These are phyloP conservation scores for Calonectria fujianensis DNA, from an alignment of 2,329 filamentous ascomycete species.

Conservation along the genomic window DNA sequence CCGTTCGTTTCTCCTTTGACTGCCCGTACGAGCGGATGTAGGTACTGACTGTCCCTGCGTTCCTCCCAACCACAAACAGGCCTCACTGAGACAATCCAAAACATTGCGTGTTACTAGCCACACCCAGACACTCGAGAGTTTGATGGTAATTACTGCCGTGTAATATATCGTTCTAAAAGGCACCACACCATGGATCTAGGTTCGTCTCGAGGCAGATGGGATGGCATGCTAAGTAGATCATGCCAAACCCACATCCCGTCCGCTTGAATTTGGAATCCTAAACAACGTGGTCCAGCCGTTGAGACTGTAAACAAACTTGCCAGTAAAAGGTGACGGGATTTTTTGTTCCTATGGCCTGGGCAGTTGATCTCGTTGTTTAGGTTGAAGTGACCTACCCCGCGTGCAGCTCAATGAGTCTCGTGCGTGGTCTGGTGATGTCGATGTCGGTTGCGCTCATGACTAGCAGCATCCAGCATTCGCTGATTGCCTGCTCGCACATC, in stretches of 20 bases:
- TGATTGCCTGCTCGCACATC: slow-evolving; percentile 29
- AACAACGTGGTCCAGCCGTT: not conserved
- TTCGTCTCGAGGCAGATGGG: not conserved
- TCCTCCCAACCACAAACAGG: slow-evolving; percentile 20
- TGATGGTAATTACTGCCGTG: not conserved
- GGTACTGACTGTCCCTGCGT: not conserved
- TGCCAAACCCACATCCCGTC: not conserved
- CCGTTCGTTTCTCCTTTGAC: slow-evolving; percentile 30
- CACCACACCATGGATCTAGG: not conserved
- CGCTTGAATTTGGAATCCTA: not conserved
- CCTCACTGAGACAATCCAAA: slow-evolving; percentile 14
- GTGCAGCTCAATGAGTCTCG: not conserved
- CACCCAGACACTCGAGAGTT: not conserved
- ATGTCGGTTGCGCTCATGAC: slow-evolving; percentile 9
- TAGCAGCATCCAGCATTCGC: not conserved
- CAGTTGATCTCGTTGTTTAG: not conserved
- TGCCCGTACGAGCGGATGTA: slow-evolving; percentile 6
- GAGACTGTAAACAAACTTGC: not conserved
- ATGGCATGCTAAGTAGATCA: not conserved
- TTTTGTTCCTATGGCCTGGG: not conserved
- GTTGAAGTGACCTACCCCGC: not conserved
- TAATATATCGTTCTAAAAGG: not conserved
- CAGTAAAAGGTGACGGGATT: not conserved
- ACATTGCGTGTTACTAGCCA: slow-evolving; percentile 19
- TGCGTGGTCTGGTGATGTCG: slow-evolving; percentile 30